Conservation (phyloP, 345 rosid species). For the Psidium friedrichsthalianum region DNA sequence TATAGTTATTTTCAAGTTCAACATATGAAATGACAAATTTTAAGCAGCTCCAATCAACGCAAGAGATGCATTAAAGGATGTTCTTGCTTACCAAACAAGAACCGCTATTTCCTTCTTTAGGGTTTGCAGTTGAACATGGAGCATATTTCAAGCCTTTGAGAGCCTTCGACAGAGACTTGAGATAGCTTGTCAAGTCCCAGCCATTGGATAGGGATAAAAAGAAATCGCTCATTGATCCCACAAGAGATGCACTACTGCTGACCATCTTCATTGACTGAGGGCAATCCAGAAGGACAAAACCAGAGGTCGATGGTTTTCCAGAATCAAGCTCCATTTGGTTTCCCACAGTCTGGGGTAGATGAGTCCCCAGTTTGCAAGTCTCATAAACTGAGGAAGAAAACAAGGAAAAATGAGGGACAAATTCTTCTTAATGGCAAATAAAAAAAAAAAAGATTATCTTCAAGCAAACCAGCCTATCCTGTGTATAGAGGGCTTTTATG, state of each 20-base stretch:
- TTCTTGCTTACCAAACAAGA: conserved; percentile 61
- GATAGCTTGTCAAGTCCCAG: conserved; percentile 93
- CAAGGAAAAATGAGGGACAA: not conserved
- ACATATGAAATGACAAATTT: not conserved
- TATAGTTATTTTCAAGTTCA: not conserved
- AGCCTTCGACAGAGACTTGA: conserved; percentile 86
- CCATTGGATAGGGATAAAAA: conserved; percentile 97
- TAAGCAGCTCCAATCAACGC: not conserved
- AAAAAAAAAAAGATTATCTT: not conserved
- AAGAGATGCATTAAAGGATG: not conserved
- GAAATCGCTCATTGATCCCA: conserved; percentile 97
- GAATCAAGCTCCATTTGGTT: conserved; percentile 75
- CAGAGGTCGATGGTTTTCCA: conserved; percentile 58
- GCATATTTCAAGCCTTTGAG: conserved; percentile 75
- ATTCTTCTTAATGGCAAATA: not conserved
- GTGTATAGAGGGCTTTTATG: not conserved
- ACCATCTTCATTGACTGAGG: conserved; percentile 99
- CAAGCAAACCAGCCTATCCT: not conserved
- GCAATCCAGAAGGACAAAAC: conserved; percentile 88
- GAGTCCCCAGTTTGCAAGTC: conserved; percentile 88
- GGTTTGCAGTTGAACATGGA: conserved; percentile 41
- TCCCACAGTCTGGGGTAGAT: conserved; percentile 72
- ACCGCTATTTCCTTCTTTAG: conserved; percentile 75
- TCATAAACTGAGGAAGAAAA: conserved; percentile 58
- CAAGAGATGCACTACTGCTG: conserved; percentile 79